phyloP scores from a whole-genome alignment of 2,329 filamentous ascomycete genomes.

The Fusarium succisae region DNA sequence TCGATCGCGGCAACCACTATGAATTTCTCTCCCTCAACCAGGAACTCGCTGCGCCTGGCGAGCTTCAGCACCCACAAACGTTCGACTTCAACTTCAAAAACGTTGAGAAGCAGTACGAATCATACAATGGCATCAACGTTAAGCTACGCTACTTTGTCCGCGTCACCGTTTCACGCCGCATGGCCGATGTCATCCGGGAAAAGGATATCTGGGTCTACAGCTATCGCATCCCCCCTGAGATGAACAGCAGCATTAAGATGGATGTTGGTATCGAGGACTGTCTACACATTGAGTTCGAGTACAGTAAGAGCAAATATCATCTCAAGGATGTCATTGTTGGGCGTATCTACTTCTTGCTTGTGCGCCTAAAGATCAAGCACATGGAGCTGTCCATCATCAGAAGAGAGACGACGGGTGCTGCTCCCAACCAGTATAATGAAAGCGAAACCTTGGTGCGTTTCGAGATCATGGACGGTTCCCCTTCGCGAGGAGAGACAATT shows the following conservation, averaged over 20 bases:
- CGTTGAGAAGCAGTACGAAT: slow-evolving; percentile 99
- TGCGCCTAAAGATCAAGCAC: slow-evolving; percentile 98
- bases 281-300: slow-evolving; percentile 98
- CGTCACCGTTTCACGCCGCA: slow-evolving; percentile 93
- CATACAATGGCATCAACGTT: slow-evolving; percentile 99
- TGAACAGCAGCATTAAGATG: slow-evolving; percentile 99
- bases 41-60: slow-evolving; percentile 94
- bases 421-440: slow-evolving; percentile 99
- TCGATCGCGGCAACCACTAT: slow-evolving; percentile 98
- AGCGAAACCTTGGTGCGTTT: slow-evolving; percentile 98
- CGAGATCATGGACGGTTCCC: slow-evolving; percentile 99
- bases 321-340: slow-evolving; percentile 99
- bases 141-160: slow-evolving; percentile 98
- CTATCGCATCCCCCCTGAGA: slow-evolving; percentile 97
- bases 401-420: slow-evolving; percentile 93
- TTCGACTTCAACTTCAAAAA: slow-evolving; percentile 99
- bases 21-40: slow-evolving; percentile 98
- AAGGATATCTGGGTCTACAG: slow-evolving; percentile 99
- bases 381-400: slow-evolving; percentile 99
- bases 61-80: slow-evolving; percentile 97
- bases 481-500: slow-evolving; percentile 92
- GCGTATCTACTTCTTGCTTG: slow-evolving; percentile 96
- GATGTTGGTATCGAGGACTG: slow-evolving; percentile 99
- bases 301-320: slow-evolving; percentile 99
- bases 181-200: slow-evolving; percentile 97